phyloP scores from a whole-genome alignment of 1,284 basidiomycete genomes.

The Sanghuangporus weigelae region DNA sequence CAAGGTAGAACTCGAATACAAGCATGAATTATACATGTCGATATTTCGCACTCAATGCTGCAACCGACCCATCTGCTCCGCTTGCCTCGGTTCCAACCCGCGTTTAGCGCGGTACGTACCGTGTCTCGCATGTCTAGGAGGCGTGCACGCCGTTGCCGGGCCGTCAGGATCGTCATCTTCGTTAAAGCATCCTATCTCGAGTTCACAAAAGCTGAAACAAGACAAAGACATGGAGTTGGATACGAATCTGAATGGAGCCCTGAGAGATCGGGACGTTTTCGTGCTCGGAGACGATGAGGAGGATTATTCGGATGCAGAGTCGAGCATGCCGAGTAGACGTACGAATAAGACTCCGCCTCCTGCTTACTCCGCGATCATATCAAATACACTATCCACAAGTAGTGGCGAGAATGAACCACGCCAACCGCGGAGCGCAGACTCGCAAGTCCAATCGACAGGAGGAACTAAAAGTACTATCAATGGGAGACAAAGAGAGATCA shows the following conservation, averaged over 20 bases:
- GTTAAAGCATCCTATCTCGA: neutral
- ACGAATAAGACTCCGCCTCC: neutral
- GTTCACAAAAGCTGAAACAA: too few relatives aligned
- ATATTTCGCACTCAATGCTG: conserved; percentile 53
- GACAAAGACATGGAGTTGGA: neutral
- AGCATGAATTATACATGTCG: neutral
- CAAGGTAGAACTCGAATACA: neutral
- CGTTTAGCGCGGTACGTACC: conserved; percentile 58
- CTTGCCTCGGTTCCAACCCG: conserved; percentile 49
- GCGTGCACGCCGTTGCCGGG: conserved; percentile 40
- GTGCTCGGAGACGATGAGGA: conserved; percentile 25
- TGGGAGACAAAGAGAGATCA: too few relatives aligned
- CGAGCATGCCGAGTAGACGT: neutral
- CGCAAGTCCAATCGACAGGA: too few relatives aligned
- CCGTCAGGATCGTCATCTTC: neutral
- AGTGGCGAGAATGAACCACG: too few relatives aligned
- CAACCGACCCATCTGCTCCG: conserved; percentile 50
- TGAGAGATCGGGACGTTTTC: conserved; percentile 56
- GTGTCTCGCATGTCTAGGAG: conserved; percentile 57
- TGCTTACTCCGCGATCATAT: neutral
- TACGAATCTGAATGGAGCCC: conserved; percentile 45
- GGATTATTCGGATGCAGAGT: neutral
- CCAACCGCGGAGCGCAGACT: too few relatives aligned
- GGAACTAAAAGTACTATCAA: too few relatives aligned
- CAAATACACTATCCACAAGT: neutral